phyloP scores from a whole-genome alignment of 306 rosid species.

The Fragaria ananassa region DNA sequence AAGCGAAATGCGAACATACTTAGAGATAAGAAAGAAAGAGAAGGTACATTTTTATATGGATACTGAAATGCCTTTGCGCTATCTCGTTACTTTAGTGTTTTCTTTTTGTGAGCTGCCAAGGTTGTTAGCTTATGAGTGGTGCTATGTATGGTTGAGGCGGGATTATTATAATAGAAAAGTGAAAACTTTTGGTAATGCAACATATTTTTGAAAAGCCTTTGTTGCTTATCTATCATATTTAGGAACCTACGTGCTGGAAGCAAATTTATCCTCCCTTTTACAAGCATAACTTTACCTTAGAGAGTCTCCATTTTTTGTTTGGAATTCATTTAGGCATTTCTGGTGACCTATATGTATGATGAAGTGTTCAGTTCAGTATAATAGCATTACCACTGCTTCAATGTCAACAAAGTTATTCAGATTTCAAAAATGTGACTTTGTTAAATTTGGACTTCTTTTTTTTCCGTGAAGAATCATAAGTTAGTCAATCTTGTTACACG shows the following conservation, averaged over 20 bases:
- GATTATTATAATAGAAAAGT: slow-evolving; percentile 1
- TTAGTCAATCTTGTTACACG: not conserved
- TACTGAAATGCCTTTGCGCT: slow-evolving; percentile 1
- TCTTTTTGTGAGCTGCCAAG: not conserved
- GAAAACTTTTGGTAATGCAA: not conserved
- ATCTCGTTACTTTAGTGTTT: not conserved
- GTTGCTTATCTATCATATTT: not conserved
- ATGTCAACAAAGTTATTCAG: not conserved
- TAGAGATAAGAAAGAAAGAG: slow-evolving; percentile 47
- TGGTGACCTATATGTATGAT: not conserved
- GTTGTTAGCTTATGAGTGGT: not conserved
- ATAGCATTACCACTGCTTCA: not conserved
- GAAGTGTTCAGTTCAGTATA: not conserved
- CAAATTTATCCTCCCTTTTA: not conserved
- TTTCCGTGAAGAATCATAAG: slow-evolving; percentile 1
- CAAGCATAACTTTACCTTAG: not conserved
- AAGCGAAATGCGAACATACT: slow-evolving; percentile 64
- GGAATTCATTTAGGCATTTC: not conserved
- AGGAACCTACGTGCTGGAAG: not conserved
- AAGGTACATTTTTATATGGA: slow-evolving; percentile 47
- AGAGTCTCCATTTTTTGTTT: not conserved
- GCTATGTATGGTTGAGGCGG: not conserved
- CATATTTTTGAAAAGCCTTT: not conserved
- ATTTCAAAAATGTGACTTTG: not conserved
- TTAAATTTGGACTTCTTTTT: not conserved